Base-by-base conservation (phyloP, 495 filamentous ascomycete genomes). In the Talaromyces stipitatus region DNA sequence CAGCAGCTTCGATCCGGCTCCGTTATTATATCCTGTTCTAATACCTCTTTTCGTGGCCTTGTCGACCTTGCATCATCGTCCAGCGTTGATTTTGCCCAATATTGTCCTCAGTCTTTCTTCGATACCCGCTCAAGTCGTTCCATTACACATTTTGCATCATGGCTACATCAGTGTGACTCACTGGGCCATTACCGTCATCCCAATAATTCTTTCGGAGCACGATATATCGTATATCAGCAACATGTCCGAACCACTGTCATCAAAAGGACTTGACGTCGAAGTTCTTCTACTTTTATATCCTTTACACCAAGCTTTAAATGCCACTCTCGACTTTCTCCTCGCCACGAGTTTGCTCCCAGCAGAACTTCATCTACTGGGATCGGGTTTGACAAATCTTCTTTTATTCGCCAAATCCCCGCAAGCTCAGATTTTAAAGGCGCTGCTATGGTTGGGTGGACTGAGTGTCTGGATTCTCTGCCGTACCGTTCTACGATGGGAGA, bases 391-490 rank as follows among this genome's bases (percentile, higher is more conserved):
- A 62, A 90, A 97, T 68, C 69, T 97, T 41, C 75, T 91, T 36
- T 66, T 96, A 12, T 81, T 91, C 59, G 85, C 91, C 24, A 65
- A 69, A 9, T 95, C 92, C 8, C 91, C 94, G 1, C 95, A 97
- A 71, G 84, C 84, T 6, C 73, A 87, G 28, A 95, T 97, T 47
- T 70, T 97, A 5, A 87, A 89, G 67, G 81, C 85, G 8, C 65
- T 96, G 27, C 75, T 97, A 6, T 97, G 94, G 92, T 78, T 90
- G 32, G 95, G 95, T 24, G 91, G 92, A 26, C 67, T 97, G 48
- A 79, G 80, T 50, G 62, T 95, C 16, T 85, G 95, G 50, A 72
- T 90, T 18, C 75, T 81, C 12, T 95, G 89, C 66, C 78, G 79
- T 36, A 82, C 85, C 48, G 79, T 92, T 14, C 82, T 97, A n/a